Evolutionary conservation across 2,329 filamentous ascomycete genomes (phyloP).

Genomic region (Aspergillus sp.): DNA sequence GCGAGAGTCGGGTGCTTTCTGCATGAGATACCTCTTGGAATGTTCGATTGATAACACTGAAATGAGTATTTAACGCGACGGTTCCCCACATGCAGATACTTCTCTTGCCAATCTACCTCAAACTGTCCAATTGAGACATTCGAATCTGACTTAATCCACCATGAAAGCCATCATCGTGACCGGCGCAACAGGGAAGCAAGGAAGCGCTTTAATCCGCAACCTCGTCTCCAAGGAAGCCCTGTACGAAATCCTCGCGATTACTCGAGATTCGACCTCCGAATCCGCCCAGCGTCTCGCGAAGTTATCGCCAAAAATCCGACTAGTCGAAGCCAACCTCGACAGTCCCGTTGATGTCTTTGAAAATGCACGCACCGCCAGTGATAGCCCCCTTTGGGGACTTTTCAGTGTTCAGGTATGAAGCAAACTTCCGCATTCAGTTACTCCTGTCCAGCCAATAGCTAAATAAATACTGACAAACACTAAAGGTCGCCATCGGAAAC

Average conservation of each 20-base stretch:
- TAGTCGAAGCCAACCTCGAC: slow-evolving; percentile 60
- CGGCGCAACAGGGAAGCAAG: slow-evolving; percentile 46
- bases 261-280: slow-evolving; percentile 53
- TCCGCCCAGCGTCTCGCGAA: slow-evolving; percentile 51
- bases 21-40: too few species aligned
- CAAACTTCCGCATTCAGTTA: too few species aligned
- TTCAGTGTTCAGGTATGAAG: slow-evolving; percentile 58
- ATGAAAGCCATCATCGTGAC: slow-evolving; percentile 28
- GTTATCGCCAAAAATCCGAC: slow-evolving; percentile 49
- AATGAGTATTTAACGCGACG: too few species aligned
- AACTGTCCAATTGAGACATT: too few species aligned
- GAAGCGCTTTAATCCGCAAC: slow-evolving; percentile 34
- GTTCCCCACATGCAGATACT: too few species aligned
- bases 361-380: slow-evolving; percentile 38
- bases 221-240: slow-evolving; percentile 28
- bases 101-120: too few species aligned
- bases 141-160: not conserved
- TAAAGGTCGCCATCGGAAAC: slow-evolving; percentile 2
- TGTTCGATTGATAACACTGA: too few species aligned
- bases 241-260: slow-evolving; percentile 60
- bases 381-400: slow-evolving; percentile 55
- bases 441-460: too few species aligned
- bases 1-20: too few species aligned
- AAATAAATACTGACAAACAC: too few species aligned
- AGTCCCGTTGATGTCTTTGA: slow-evolving; percentile 53